Evolutionary conservation across 1,284 basidiomycete species (phyloP), one percentile per base, ranked within the genome.

Genomic region (Ganoderma sinense): DNA sequence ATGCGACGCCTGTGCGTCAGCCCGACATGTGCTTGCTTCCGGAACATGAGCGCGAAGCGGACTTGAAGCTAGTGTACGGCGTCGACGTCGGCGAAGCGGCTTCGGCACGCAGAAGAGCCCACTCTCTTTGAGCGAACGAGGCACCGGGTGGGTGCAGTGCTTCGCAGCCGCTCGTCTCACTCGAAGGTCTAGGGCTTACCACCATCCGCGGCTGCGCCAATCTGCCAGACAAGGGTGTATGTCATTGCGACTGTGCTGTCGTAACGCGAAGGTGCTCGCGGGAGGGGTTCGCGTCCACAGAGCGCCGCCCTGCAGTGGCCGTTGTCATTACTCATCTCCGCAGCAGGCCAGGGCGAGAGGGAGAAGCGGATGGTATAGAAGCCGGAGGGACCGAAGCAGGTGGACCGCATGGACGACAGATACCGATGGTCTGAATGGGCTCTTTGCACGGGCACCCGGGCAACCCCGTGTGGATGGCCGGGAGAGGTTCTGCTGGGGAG

Each of bases 361-460:
- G 53, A 64, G 68, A 68, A 51, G 71, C 70, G 73, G 73, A 64
- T 68, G 70, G 71, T 70, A 76, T 71, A 73, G 78, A 77, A 78
- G 73, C 76, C 81, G 80, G 81, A 67, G 74, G 75, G 79, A 69
- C 79, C 71, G 73, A 73, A 75, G 73, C 73, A 69, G 73, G 74
- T 70, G 75, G 64, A 70, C 79, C 81, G 81, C 82, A 79, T 81
- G 81, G 79, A 71, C 75, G 75, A 76, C 73, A 78, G 76, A 75
- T 67, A 75, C 75, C 74, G 75, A 78, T 80, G 77, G 76, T 75
- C 76, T 78, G 64, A 77, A 71, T 66, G 56, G 67, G 59, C 70
- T 62, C 65, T 71, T 63, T 59, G 64, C 36, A 23, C 74, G 75
- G 77, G 65, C 65, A 62, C 64, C 75, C 77, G 76, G 75, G 60